Evolutionary conservation across 2,329 filamentous ascomycete genomes (phyloP), one percentile per base, ranked within the genome.

Genomic region (Colletotrichum kahawae): DNA sequence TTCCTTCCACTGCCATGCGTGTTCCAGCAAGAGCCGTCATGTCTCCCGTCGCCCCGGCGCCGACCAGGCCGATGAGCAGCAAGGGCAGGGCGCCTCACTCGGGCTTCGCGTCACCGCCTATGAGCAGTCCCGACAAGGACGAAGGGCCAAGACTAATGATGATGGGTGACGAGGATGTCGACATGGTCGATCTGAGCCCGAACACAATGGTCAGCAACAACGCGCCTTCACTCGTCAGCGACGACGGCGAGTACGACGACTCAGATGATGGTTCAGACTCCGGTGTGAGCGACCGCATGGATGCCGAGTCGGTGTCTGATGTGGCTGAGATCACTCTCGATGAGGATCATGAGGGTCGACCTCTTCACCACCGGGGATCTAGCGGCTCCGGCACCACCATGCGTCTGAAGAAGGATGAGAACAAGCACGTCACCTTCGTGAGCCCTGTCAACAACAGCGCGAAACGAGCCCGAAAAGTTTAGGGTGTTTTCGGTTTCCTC

Each of bases 161-260:
- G 59, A 73, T 84, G 27, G 83, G 80, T 16, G 87, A 84, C 77
- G 89, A 89, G 77, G 88, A 88, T 69, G 84, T 87, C 60, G 89
- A 91, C 71, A 87, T 92, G 81, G 87, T 88, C 62, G 91, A 94
- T 69, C 83, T 94, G 72, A 95, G 93, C 79, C 93, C 93, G 7
- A 92, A 92, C 79, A 93, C 93, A 1, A 84, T 92, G 59, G 88
- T 93, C 66, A 94, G 93, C 82, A 95, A 95, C 83, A 94, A 94
- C 78, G 93, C 94, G 10, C 94, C 94, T 27, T 95, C 93, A 79
- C 88, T 96, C 64, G 93, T 95, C 80, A 95, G 93, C 83, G 94
- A 96, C 83, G 93, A 95, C 80, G 93, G 93, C 79, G 94, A 95
- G 81, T 95, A 94, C 79, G 93, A 94, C 78, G 92, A 93, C 70